These are phyloP conservation scores for Aspergillus texensis DNA, from an alignment of 2,329 filamentous ascomycete species.

Conservation along the genomic window DNA sequence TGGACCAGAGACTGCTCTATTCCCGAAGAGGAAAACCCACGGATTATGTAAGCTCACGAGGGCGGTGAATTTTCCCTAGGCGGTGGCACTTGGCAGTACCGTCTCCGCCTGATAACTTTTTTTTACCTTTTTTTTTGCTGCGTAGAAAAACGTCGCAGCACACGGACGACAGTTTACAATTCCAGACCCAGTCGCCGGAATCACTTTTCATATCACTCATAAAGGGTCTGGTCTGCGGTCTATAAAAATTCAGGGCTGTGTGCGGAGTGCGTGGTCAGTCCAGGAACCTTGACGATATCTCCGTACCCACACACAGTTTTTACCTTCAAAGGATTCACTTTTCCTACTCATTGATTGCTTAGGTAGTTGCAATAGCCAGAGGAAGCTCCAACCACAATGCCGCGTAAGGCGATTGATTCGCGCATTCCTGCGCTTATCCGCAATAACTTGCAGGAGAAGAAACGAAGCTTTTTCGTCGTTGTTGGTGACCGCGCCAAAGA, in stretches of 20 bases:
- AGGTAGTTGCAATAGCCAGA: neutral
- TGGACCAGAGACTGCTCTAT: neutral
- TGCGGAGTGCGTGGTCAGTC: conserved; percentile 3
- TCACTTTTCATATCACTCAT: neutral
- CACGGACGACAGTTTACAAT: conserved; percentile 4
- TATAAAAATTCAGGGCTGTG: neutral
- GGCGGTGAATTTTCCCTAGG: conserved; percentile 24
- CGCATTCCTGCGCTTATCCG: conserved; percentile 88
- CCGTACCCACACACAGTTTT: neutral
- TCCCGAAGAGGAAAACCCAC: neutral
- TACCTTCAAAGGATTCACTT: neutral
- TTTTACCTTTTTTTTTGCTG: conserved; percentile 30
- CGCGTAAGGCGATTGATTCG: conserved; percentile 69
- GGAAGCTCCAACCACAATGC: conserved; percentile 32
- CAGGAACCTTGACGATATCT: neutral
- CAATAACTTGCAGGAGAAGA: conserved; percentile 92
- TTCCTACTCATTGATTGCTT: neutral
- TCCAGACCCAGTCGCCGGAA: conserved; percentile 6
- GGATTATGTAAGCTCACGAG: neutral
- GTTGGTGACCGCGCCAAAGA: conserved; percentile 95
- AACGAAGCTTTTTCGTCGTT: conserved; percentile 95
- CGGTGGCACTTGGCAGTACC: conserved; percentile 27
- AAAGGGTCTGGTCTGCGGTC: conserved; percentile 7
- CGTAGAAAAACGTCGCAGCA: neutral
- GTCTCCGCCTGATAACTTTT: conserved; percentile 27